Conservation (phyloP, 2,329 filamentous ascomycete genomes). For the Talaromyces verruculosus region DNA sequence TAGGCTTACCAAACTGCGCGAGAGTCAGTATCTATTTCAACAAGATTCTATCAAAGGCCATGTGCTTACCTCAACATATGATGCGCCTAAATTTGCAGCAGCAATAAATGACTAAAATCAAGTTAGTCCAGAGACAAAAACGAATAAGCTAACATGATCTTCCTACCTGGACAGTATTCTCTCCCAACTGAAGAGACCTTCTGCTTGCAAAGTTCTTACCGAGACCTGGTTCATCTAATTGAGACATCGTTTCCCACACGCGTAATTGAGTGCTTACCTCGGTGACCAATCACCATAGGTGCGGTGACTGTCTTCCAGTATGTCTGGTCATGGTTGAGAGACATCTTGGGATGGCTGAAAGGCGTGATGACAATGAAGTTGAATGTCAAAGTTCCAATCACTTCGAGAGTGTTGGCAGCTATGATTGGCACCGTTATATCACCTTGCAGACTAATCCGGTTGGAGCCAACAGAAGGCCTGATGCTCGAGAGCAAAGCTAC, state of each 20-base stretch:
- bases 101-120: conserved; percentile 76
- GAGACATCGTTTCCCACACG: conserved; percentile 20
- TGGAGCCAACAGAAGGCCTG: conserved; percentile 76
- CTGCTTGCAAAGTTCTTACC: conserved; percentile 86
- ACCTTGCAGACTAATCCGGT: conserved; percentile 87
- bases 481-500: conserved; percentile 86
- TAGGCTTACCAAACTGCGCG: conserved; percentile 28
- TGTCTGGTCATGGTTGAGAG: conserved; percentile 76
- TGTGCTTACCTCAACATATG: conserved; percentile 62
- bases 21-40: not conserved
- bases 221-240: conserved; percentile 62
- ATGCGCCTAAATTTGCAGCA: conserved; percentile 84
- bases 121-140: not conserved
- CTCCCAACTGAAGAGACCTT: conserved; percentile 86
- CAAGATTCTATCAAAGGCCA: not conserved
- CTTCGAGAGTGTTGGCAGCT: conserved; percentile 74
- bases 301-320: conserved; percentile 94
- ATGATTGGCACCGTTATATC: conserved; percentile 91
- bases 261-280: conserved; percentile 41
- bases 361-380: conserved; percentile 95
- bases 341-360: conserved; percentile 91
- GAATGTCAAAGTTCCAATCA: conserved; percentile 94
- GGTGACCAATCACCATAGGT: conserved; percentile 76
- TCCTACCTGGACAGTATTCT: conserved; percentile 75
- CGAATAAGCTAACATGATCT: not conserved